Conservation (phyloP, 1,284 basidiomycete genomes). For the Omphalotus olearius region DNA sequence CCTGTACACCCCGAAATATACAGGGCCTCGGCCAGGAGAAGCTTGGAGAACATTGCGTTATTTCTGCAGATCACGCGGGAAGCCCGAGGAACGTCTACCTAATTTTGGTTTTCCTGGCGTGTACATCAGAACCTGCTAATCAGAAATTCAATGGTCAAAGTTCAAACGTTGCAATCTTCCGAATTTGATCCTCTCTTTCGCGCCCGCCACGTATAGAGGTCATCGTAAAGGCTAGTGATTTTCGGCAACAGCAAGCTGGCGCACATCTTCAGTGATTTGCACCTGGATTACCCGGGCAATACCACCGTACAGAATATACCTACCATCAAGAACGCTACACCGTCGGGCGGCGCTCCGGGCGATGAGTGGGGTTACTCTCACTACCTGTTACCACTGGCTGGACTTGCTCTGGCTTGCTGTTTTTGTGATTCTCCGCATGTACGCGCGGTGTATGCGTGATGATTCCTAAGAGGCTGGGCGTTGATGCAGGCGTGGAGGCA, state of each 20-base stretch:
- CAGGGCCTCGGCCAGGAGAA: slow-evolving; percentile 10
- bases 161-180: slow-evolving; percentile 44
- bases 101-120: neutral
- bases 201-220: slow-evolving; percentile 42
- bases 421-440: too few relatives aligned
- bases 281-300: slow-evolving; percentile 33
- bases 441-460: too few relatives aligned
- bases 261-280: too few relatives aligned
- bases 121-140: too few relatives aligned
- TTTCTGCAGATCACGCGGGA: neutral
- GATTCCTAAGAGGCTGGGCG: too few relatives aligned
- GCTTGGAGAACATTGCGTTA: neutral
- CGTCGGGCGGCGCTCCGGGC: too few relatives aligned
- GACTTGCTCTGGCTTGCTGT: too few relatives aligned
- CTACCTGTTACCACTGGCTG: too few relatives aligned
- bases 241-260: slow-evolving; percentile 32
- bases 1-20: slow-evolving; percentile 4
- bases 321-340: too few relatives aligned
- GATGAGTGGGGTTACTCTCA: too few relatives aligned
- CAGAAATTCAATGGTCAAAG: slow-evolving; percentile 32
- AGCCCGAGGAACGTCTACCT: neutral
- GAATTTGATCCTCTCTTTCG: slow-evolving; percentile 41
- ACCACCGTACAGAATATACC: too few relatives aligned
- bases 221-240: slow-evolving; percentile 48
- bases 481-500: too few relatives aligned